Base-by-base conservation (phyloP, 805 yeast genomes). In the Osmozyma mogii region DNA sequence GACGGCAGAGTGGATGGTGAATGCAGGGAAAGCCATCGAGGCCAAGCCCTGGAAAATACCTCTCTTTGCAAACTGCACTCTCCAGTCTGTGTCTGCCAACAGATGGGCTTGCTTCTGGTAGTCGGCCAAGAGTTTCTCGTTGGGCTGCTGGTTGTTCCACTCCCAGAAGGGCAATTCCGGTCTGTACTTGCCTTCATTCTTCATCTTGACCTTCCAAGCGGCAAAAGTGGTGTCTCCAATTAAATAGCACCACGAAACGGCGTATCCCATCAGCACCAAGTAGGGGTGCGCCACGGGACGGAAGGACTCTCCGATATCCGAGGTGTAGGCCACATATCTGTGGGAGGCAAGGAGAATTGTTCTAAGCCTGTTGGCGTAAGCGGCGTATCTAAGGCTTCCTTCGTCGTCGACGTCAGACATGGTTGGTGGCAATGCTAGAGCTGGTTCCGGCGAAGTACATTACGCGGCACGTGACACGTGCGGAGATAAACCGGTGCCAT, bases 281-380 rank as follows among this genome's bases (percentile, higher is more conserved):
- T 43, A 40, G 1, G 88, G 87, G 44, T 75, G 78, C 4, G 84
- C 88, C 8, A 83, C 78, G 1, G 92, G 92, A 30, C 94, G 66
- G 57, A 83, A 84, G 8, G 88, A 78, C 49, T 83, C 94, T 18
- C 94, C 94, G 43, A 83, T 75, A 50, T 83, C 94, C 0, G 88
- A 79, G 2, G 94, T 82, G 54, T 84, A 83, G 1, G 94, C 94
- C 15, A 83, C 84, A 46, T 83, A 84, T 44, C 94, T 59, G 49
- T 80, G 89, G 10, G 88, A 72, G 5, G 92, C 84, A 29, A 66
- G 43, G 27, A 81, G 61, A 35, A 83, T 76, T 6, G 87, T 80
- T 50, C 87, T 62, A 27, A 80, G 48, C 45, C 94, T 58, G 50
- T 77, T 77, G 37, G 88, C 87, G 52, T 83, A 83, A 6, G 89